phyloP scores from a whole-genome alignment of 805 yeast species.

The Candida endomychidarum region DNA sequence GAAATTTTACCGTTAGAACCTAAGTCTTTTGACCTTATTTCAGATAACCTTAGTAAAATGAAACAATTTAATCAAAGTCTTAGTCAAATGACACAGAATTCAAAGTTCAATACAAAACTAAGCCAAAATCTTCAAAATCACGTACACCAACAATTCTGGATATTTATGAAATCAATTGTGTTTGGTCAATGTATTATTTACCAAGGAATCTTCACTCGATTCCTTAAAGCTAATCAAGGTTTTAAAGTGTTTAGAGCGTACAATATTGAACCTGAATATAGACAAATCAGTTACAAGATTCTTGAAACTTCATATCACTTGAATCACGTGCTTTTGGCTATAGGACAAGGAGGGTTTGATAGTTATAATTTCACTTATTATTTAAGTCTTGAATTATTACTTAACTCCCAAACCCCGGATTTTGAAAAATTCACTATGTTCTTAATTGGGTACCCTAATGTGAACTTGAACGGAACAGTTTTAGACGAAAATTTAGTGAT shows the following conservation, averaged over 20 bases:
- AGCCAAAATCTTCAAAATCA: slow-evolving; percentile 11
- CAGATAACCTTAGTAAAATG: slow-evolving; percentile 22
- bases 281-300: slow-evolving; percentile 28
- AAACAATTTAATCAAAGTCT: slow-evolving; percentile 29
- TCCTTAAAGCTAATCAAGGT: slow-evolving; percentile 19
- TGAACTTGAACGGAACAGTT: slow-evolving; percentile 26
- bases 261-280: slow-evolving; percentile 25
- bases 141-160: slow-evolving; percentile 32
- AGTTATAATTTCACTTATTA: slow-evolving; percentile 60
- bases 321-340: slow-evolving; percentile 48
- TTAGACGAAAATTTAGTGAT: slow-evolving; percentile 27
- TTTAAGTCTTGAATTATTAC: slow-evolving; percentile 43
- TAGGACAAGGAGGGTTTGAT: slow-evolving; percentile 67
- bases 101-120: slow-evolving; percentile 17
- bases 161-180: slow-evolving; percentile 38
- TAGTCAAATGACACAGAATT: slow-evolving; percentile 16
- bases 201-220: slow-evolving; percentile 47
- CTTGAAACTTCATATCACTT: slow-evolving; percentile 43
- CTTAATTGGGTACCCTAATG: slow-evolving; percentile 35
- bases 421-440: slow-evolving; percentile 32
- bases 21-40: slow-evolving; percentile 20
- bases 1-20: slow-evolving; percentile 15
- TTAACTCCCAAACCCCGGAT: slow-evolving; percentile 18
- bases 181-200: slow-evolving; percentile 51
- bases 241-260: slow-evolving; percentile 6